Evolutionary conservation across 129 eudicot species (phyloP).

Genomic region (Glebionis coronaria): DNA sequence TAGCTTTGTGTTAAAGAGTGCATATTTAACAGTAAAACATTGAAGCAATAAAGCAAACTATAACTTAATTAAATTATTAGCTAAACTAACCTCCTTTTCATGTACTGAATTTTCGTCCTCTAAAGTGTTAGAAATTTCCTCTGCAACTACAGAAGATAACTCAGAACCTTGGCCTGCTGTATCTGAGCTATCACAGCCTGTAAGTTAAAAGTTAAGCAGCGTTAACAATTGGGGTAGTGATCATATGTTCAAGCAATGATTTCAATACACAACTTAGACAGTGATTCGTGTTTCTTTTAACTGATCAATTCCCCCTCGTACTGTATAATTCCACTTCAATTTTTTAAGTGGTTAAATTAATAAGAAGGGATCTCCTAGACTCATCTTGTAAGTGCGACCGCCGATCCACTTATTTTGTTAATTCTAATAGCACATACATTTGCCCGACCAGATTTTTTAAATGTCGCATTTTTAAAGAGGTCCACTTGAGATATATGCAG

Average conservation of each 20-base stretch:
- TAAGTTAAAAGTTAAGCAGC: neutral
- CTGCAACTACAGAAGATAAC: slow-evolving; percentile 16
- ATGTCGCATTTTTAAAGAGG: too few relatives aligned
- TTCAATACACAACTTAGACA: neutral
- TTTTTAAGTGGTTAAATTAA: too few relatives aligned
- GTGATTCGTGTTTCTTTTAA: too few relatives aligned
- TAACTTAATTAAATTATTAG: neutral
- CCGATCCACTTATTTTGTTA: neutral
- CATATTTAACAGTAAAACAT: slow-evolving; percentile 7
- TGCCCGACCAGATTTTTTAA: neutral
- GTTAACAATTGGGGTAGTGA: slow-evolving; percentile 1
- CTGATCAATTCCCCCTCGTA: too few relatives aligned
- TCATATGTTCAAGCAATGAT: neutral
- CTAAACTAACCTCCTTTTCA: slow-evolving; percentile 36
- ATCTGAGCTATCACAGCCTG: slow-evolving; percentile 22
- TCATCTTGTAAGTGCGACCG: too few relatives aligned
- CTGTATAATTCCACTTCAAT: too few relatives aligned
- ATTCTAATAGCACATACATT: neutral
- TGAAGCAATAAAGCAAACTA: slow-evolving; percentile 2
- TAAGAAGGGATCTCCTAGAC: too few relatives aligned
- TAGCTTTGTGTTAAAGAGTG: neutral
- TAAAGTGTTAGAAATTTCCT: slow-evolving; percentile 17
- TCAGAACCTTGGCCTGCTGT: slow-evolving; percentile 21
- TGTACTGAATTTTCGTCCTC: slow-evolving; percentile 14
- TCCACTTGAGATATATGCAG: too few relatives aligned